Evolutionary conservation across 2,329 filamentous ascomycete genomes (phyloP), one percentile per base, ranked within the genome.

Genomic region (Hymenoscyphus repandus): DNA sequence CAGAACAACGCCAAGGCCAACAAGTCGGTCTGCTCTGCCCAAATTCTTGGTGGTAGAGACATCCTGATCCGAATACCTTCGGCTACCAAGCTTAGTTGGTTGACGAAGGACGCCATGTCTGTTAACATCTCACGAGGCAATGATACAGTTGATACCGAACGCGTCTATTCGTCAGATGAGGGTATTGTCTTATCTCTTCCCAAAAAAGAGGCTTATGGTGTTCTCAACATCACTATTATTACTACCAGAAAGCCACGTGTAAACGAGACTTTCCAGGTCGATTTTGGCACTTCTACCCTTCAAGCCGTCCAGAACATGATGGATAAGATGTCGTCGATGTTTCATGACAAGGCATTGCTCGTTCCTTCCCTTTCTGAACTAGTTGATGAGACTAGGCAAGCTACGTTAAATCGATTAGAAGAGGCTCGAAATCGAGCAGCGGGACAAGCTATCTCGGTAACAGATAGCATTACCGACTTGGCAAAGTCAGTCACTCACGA

Each of bases 191-290:
- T 68, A n/a, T 72, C 76, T 52, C 71, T 84, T 27, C 70, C 74
- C 3, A 69, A 68, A 27, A 72, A 73, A 22, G 79, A 85, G 53
- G 77, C 79, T 5, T 68, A 80, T 53, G 82, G 82, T 31, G 64
- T 79, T 34, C 65, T 85, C 45, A 78, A 78, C 47, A 71, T 86
- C 40, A 75, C 76, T 2, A 73, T 86, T 33, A 70, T 76, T 49
- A 81, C 81, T 1, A 79, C 73, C 12, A 78, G 74, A 49, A 78
- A 77, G 54, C 82, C 82, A 20, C 78, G 74, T 64, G 72, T 84
- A 55, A 79, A 79, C 59, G 80, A 84, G 67, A 77, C 76, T 0
- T 79, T 84, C 63, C 73, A 75, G 36, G 68, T 85, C 30, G 76
- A 83, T 62, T 82, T 85, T 64, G 78, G 79, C 27, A 58, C 56